Evolutionary conservation across 495 filamentous ascomycete genomes (phyloP).

Genomic region (Extremus antarcticus): DNA sequence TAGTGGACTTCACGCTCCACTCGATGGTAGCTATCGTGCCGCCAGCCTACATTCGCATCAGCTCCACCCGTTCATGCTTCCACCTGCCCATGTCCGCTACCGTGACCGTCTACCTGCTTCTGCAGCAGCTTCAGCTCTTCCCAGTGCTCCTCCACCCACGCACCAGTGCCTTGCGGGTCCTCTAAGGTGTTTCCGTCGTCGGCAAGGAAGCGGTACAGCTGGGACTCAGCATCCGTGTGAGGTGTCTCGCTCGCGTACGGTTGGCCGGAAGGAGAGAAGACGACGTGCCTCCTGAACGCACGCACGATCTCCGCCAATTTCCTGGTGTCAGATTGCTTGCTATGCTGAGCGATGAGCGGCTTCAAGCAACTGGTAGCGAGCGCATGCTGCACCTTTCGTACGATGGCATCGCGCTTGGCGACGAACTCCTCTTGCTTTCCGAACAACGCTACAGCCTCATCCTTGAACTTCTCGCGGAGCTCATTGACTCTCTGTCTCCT

Average conservation of each 20-base stretch:
- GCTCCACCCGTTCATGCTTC: background rate
- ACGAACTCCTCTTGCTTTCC: slow-evolving; percentile 21
- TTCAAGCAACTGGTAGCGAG: slow-evolving; percentile 1
- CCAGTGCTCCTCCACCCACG: slow-evolving; percentile 11
- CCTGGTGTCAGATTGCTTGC: slow-evolving; percentile 1
- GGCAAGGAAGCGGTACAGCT: slow-evolving; percentile 15
- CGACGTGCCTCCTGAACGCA: slow-evolving; percentile 8
- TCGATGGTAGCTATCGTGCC: no score
- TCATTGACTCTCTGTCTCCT: background rate
- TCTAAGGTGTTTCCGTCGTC: slow-evolving; percentile 6
- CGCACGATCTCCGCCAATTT: slow-evolving; percentile 9
- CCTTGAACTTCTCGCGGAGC: slow-evolving; percentile 7
- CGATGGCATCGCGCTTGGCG: background rate
- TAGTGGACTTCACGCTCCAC: no score
- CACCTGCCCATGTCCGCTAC: background rate
- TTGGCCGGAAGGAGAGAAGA: background rate
- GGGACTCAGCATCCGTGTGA: slow-evolving; percentile 7
- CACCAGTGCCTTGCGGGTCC: background rate
- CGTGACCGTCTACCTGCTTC: slow-evolving; percentile 1
- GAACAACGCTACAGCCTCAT: slow-evolving; percentile 23
- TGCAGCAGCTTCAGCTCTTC: slow-evolving; percentile 6
- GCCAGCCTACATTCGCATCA: no score
- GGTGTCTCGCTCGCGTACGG: background rate
- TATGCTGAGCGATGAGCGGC: slow-evolving; percentile 2
- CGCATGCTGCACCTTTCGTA: background rate